A percentile compares a stretch with the other conserved stretches of the same genome.
phyloP scores from a whole-genome alignment of 345 rosid species.

The Hibiscus tridactylites region DNA sequence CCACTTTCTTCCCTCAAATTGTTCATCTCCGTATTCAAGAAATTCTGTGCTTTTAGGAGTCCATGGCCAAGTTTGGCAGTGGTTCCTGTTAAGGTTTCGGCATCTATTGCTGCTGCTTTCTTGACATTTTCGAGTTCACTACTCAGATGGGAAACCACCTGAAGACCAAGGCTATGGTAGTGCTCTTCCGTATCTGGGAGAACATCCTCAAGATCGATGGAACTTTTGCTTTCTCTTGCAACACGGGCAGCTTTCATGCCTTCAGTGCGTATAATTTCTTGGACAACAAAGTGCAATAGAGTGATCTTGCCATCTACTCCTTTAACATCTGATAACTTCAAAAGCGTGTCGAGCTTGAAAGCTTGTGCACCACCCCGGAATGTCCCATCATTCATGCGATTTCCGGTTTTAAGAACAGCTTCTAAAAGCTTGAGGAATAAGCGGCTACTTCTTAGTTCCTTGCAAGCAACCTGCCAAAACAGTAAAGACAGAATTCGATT shows the following conservation, averaged over 20 bases:
- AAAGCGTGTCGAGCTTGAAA: conserved; percentile 92
- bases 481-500: background rate
- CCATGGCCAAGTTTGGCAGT: conserved; percentile 62
- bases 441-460: conserved; percentile 75
- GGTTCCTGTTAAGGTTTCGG: conserved; percentile 70
- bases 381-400: conserved; percentile 96
- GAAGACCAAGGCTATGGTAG: conserved; percentile 69
- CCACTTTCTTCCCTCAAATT: conserved; percentile 62
- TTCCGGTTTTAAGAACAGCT: conserved; percentile 98
- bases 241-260: conserved; percentile 79
- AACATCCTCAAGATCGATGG: conserved; percentile 51
- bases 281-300: conserved; percentile 90
- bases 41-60: conserved; percentile 44
- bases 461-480: conserved; percentile 64
- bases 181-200: conserved; percentile 56
- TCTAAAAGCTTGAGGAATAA: conserved; percentile 91
- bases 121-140: conserved; percentile 76
- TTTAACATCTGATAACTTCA: conserved; percentile 88
- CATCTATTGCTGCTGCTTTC: conserved; percentile 79
- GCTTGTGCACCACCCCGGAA: conserved; percentile 97
- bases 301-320: conserved; percentile 96
- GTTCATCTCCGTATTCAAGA: conserved; percentile 67
- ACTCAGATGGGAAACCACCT: conserved; percentile 71
- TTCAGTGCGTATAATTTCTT: conserved; percentile 88
- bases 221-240: conserved; percentile 55